These are phyloP conservation scores for Hagleromyces aurorensis DNA, from an alignment of 805 yeast species.

Conservation along the genomic window DNA sequence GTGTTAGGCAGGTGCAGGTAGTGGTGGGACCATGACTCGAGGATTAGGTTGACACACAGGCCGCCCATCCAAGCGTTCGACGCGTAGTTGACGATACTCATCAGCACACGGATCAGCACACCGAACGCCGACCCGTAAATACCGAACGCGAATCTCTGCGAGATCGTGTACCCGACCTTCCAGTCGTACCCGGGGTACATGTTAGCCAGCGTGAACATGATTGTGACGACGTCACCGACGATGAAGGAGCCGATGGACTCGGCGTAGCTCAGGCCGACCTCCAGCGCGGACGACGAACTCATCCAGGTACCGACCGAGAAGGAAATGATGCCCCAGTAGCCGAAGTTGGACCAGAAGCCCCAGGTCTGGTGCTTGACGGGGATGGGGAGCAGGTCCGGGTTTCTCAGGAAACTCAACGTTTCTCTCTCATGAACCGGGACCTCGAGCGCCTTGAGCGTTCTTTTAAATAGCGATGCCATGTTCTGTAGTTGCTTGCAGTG, in stretches of 20 bases:
- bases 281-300: conserved; percentile 38
- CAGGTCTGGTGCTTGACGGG: conserved; percentile 28
- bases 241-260: conserved; percentile 40
- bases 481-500: too few relatives aligned
- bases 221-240: conserved; percentile 41
- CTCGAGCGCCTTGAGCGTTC: conserved; percentile 23
- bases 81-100: conserved; percentile 43
- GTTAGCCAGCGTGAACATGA: conserved; percentile 38
- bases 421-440: conserved; percentile 29
- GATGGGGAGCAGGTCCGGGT: conserved; percentile 31
- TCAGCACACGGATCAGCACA: conserved; percentile 34
- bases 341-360: conserved; percentile 36
- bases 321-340: conserved; percentile 40
- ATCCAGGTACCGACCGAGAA: conserved; percentile 41
- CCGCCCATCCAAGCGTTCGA: conserved; percentile 42
- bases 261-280: conserved; percentile 38
- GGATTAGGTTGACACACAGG: conserved; percentile 31
- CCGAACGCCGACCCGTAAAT: conserved; percentile 38
- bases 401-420: conserved; percentile 26
- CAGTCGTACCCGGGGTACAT: conserved; percentile 42
- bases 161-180: conserved; percentile 42
- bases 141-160: conserved; percentile 42
- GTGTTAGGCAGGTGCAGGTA: conserved; percentile 32
- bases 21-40: conserved; percentile 36
- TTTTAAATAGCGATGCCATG: too few relatives aligned